Conservation (phyloP, 2,329 filamentous ascomycete species). For the Aspergillus arachidicola region DNA sequence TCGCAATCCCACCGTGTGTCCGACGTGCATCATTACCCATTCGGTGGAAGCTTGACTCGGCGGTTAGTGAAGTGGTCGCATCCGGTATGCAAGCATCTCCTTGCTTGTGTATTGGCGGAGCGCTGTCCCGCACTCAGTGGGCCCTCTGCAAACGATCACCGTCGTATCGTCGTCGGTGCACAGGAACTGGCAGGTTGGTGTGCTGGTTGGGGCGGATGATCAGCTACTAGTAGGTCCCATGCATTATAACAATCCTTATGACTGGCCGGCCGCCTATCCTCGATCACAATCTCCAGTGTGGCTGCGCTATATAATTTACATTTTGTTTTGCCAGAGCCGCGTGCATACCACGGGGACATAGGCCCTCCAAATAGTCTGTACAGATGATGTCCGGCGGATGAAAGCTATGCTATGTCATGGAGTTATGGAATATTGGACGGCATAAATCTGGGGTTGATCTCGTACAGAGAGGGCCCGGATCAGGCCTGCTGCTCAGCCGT, state of each 20-base stretch:
- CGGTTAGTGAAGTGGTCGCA: constrained; percentile 21
- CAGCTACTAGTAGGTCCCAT: neutral
- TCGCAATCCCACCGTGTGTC: neutral
- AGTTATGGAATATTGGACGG: neutral
- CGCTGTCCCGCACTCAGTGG: constrained; percentile 63
- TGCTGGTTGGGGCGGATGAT: constrained; percentile 48
- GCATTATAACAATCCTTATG: neutral
- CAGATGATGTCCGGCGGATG: neutral
- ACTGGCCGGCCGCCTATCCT: neutral
- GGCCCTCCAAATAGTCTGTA: neutral
- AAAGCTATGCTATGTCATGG: neutral
- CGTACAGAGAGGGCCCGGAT: neutral
- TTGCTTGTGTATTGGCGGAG: constrained; percentile 78
- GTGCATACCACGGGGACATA: neutral
- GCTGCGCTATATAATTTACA: neutral
- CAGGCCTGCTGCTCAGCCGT: neutral
- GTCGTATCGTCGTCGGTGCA: constrained; percentile 48
- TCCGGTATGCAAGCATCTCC: constrained; percentile 79
- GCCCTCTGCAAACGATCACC: constrained; percentile 56
- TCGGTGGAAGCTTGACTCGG: constrained; percentile 40
- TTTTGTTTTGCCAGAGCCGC: neutral
- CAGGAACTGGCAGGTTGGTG: constrained; percentile 76
- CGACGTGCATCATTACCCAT: constrained; percentile 28
- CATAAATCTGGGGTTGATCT: neutral
- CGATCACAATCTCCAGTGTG: neutral